These are phyloP conservation scores for Colletotrichum cuscutae DNA, from an alignment of 2,329 filamentous ascomycete genomes.

Conservation along the genomic window DNA sequence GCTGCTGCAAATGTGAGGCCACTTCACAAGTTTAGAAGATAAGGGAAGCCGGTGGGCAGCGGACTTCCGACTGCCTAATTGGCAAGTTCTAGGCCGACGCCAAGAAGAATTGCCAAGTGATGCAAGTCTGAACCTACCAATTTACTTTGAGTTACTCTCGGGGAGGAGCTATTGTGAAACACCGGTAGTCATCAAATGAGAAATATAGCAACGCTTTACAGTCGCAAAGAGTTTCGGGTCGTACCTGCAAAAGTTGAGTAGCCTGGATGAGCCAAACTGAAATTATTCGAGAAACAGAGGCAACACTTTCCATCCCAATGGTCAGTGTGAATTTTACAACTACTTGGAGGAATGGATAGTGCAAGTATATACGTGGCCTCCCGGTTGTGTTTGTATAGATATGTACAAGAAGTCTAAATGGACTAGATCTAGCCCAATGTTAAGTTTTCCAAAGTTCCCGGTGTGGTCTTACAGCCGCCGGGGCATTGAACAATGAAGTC, in stretches of 20 bases:
- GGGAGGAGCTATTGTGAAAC: neutral
- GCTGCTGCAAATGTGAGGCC: neutral
- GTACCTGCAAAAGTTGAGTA: no score
- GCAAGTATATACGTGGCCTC: constrained; percentile 6
- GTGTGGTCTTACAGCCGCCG: neutral
- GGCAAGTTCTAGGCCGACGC: neutral
- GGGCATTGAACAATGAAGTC: neutral
- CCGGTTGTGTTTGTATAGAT: neutral
- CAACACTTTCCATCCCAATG: no score
- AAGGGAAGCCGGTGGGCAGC: neutral
- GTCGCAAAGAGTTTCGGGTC: neutral
- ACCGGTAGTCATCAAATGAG: neutral
- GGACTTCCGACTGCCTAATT: neutral
- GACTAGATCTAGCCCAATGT: neutral
- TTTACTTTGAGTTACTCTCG: neutral
- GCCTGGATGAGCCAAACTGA: no score
- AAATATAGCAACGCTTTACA: neutral
- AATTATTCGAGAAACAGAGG: no score
- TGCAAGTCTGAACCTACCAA: neutral
- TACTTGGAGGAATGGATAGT: neutral
- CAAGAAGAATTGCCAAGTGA: neutral
- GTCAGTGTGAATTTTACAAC: no score
- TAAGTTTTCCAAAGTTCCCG: neutral
- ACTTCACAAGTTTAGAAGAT: neutral
- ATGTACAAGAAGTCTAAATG: constrained; percentile 21